phyloP scores from a whole-genome alignment of 306 rosid species.

The Glycine latifolia region DNA sequence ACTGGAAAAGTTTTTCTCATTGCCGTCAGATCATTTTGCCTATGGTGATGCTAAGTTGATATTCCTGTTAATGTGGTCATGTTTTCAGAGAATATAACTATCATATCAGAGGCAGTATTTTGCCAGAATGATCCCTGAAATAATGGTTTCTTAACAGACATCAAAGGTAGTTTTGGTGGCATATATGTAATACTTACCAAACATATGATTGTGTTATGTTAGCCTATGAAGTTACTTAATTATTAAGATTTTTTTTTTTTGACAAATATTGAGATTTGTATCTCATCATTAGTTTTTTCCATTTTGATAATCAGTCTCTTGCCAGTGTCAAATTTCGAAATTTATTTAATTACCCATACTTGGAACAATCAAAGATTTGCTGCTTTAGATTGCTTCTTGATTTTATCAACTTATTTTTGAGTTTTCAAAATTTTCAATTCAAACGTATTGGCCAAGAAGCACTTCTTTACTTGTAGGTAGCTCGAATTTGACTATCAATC shows the following conservation, averaged over 20 bases:
- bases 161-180: conserved; percentile 36
- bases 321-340: not conserved
- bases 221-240: conserved; percentile 16
- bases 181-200: conserved; percentile 20
- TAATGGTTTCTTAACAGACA: conserved; percentile 28
- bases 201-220: conserved; percentile 13
- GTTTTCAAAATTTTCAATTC: conserved; percentile 27
- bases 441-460: conserved; percentile 34
- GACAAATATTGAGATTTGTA: not conserved
- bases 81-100: conserved; percentile 7
- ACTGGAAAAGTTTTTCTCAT: conserved; percentile 34
- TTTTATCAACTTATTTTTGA: conserved; percentile 6
- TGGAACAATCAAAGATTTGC: not conserved
- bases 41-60: conserved; percentile 40
- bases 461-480: conserved; percentile 51
- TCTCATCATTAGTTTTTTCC: not conserved
- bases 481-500: conserved; percentile 35
- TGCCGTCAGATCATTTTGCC: conserved; percentile 11
- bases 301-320: not conserved
- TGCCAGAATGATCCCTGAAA: conserved; percentile 12
- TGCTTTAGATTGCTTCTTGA: not conserved
- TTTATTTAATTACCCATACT: not conserved
- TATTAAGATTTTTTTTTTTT: not conserved
- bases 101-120: conserved; percentile 11
- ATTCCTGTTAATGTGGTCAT: conserved; percentile 28